Evolutionary conservation across 108 stramenopile species (phyloP), one percentile per base, ranked within the genome.

Genomic region (Chaetoceros muelleri): DNA sequence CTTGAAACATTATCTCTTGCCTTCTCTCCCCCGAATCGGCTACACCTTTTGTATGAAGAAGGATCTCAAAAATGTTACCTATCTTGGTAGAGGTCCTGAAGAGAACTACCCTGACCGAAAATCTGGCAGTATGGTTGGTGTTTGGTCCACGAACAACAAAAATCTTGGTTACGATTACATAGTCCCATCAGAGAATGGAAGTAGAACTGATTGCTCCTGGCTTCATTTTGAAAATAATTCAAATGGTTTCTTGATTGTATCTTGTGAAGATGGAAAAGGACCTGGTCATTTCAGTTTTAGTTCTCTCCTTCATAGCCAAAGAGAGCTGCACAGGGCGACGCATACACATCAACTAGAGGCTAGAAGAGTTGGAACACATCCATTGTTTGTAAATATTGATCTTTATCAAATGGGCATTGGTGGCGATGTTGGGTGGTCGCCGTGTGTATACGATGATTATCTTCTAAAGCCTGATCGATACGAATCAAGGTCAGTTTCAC

Each of bases 61-160:
- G 24, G 46, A 60, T 1, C 50, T 85, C 22, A 55, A 61, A 22
- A 52, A 74, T 34, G 52, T 72, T n/a, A 49, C 44, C 2, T 92
- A 81, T 57, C 71, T 67, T 53, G 84, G 85, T 13, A 58, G 73
- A 31, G 90, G 90, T 2, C 75, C 76, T 1, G 46, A 68, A 26
- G 90, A 92, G 57, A 81, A 84, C 62, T 92, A 92, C 59, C 48
- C 57, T 23, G 90, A 92, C 55, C 57, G 85, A 31, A 75, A 80
- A 44, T 24, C 67, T 29, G 67, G 65, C 19, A 44, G 64, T 45
- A 52, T 65, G 24, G 13, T 77, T 22, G 73, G 70, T 23, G n/a
- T 73, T 17, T 77, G 75, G 72, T 46, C 49, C 8, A 76, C 63
- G 0, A 52, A 64, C 0, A 62, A 64, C 1, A n/a, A 30, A 0